Evolutionary conservation across 2,329 filamentous ascomycete species (phyloP).

Genomic region (Magnaporthiopsis rhizophila): DNA sequence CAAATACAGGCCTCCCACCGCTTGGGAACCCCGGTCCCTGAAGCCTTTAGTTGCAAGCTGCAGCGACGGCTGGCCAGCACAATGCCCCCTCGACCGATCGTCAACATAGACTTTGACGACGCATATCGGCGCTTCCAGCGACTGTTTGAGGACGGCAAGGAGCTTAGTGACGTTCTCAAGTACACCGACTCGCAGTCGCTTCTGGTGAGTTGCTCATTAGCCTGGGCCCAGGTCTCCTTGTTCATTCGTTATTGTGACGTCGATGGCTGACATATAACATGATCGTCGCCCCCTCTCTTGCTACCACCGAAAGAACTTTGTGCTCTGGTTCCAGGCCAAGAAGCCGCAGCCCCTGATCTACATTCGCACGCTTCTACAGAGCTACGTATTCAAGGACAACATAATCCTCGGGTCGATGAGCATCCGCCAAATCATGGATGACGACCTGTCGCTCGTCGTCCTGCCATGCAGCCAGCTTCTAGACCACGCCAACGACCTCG

Average conservation of each 20-base stretch:
- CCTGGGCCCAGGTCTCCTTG: not conserved
- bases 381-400: slow-evolving; percentile 66
- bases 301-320: slow-evolving; percentile 50
- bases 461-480: slow-evolving; percentile 65
- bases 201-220: slow-evolving; percentile 40
- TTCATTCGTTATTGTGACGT: slow-evolving; percentile 9
- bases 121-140: slow-evolving; percentile 62
- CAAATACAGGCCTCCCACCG: slow-evolving; percentile 50
- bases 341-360: slow-evolving; percentile 79
- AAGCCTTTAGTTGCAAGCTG: slow-evolving; percentile 83
- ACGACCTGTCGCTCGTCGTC: slow-evolving; percentile 71
- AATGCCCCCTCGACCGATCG: slow-evolving; percentile 85
- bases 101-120: slow-evolving; percentile 65
- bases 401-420: slow-evolving; percentile 59
- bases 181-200: slow-evolving; percentile 63
- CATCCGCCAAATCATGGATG: slow-evolving; percentile 68
- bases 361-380: slow-evolving; percentile 71
- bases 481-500: slow-evolving; percentile 64
- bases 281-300: not conserved
- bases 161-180: slow-evolving; percentile 59
- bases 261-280: not conserved
- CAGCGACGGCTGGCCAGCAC: slow-evolving; percentile 90
- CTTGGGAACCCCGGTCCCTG: slow-evolving; percentile 57
- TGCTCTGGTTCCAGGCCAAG: slow-evolving; percentile 66
- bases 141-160: slow-evolving; percentile 63